phyloP scores from a whole-genome alignment of 768 basidiomycete species.

The Rubroboletus satanas region DNA sequence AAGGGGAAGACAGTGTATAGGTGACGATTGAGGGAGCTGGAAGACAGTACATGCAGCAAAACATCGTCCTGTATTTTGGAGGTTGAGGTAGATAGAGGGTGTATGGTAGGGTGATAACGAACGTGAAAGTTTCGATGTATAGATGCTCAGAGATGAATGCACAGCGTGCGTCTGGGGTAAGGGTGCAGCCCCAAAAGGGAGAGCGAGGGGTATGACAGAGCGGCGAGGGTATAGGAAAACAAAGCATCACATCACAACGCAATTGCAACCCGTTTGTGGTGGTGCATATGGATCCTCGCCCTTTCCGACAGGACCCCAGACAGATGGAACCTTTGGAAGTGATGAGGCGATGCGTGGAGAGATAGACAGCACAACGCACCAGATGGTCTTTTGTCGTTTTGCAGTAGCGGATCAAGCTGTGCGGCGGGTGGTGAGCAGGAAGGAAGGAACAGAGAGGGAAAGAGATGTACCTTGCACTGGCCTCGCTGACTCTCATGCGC shows the following conservation, averaged over 20 bases:
- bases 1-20: conserved; percentile 1
- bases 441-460: not conserved
- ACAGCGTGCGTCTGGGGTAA: conserved; percentile 10
- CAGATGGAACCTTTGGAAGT: conserved; percentile 68
- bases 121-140: conserved; percentile 19
- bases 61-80: conserved; percentile 28
- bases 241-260: conserved; percentile 62
- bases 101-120: conserved; percentile 31
- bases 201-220: conserved; percentile 31
- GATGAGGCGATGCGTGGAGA: not conserved
- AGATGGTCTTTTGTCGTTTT: conserved; percentile 89
- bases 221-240: conserved; percentile 30
- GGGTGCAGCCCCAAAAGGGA: conserved; percentile 1
- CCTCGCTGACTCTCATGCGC: conserved; percentile 89
- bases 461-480: conserved; percentile 64
- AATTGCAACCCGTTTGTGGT: conserved; percentile 68
- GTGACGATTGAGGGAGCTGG: conserved; percentile 8
- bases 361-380: conserved; percentile 42
- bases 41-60: conserved; percentile 25
- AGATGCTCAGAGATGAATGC: conserved; percentile 22
- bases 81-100: conserved; percentile 15
- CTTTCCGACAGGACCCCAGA: conserved; percentile 91
- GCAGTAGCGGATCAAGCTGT: conserved; percentile 89
- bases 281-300: conserved; percentile 92
- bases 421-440: not conserved